Evolutionary conservation across 192 early-diverging fungal species (phyloP).

Genomic region (Mortierella claussenii): DNA sequence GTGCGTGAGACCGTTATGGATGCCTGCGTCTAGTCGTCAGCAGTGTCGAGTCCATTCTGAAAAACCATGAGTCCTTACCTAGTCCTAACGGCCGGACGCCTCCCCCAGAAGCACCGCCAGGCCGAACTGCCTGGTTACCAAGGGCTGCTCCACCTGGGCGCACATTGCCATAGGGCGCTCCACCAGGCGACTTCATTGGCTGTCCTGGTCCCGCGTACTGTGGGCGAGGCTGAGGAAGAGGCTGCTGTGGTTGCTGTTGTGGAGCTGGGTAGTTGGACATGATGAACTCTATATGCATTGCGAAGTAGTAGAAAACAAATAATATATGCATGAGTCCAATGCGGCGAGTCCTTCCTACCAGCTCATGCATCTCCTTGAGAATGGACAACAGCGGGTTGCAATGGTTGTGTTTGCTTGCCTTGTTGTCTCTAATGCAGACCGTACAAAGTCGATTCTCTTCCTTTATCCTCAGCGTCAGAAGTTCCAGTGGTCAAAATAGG

Average conservation of each 20-base stretch:
- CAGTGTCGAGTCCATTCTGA: no score
- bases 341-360: background rate
- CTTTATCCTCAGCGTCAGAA: no score
- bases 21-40: no score
- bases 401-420: background rate
- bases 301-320: background rate
- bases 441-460: no score
- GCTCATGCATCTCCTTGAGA: no score
- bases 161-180: slow-evolving; percentile 7
- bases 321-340: background rate
- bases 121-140: slow-evolving; percentile 13
- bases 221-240: background rate
- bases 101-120: slow-evolving; percentile 11
- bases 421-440: no score
- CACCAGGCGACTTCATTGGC: slow-evolving; percentile 25
- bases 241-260: background rate
- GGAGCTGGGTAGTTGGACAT: slow-evolving; percentile 1
- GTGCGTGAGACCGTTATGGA: no score
- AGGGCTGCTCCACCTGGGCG: slow-evolving; percentile 16
- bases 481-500: no score
- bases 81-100: slow-evolving; percentile 12
- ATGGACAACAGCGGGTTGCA: background rate
- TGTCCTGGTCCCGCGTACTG: background rate
- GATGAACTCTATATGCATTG: no score
- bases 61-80: slow-evolving; percentile 4